phyloP scores from a whole-genome alignment of 2,329 filamentous ascomycete species.

The Leptographium galeiforme region DNA sequence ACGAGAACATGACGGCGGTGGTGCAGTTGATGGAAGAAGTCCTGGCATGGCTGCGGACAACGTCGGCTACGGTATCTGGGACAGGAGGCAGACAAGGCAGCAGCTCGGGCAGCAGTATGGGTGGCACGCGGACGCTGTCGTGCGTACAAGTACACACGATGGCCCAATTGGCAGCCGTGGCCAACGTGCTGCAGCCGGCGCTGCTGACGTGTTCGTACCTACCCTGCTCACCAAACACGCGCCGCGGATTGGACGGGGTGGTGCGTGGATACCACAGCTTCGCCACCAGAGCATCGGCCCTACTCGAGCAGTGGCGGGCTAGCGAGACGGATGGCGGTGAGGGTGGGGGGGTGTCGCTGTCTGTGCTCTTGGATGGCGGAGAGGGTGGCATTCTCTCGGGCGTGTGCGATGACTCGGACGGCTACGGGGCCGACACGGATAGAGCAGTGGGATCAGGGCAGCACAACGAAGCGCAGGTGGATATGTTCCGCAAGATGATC shows the following conservation, averaged over 20 bases:
- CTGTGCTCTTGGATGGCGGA: not conserved
- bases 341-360: too few species aligned
- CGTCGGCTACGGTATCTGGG: not conserved
- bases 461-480: conserved; percentile 16
- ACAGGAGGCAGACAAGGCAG: not conserved
- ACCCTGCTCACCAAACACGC: not conserved
- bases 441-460: not conserved
- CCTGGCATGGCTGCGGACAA: conserved; percentile 12
- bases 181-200: conserved; percentile 9
- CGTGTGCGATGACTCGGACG: not conserved
- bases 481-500: conserved; percentile 28
- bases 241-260: not conserved
- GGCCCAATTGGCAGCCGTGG: conserved; percentile 11
- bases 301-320: not conserved
- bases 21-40: conserved; percentile 19
- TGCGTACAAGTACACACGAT: conserved; percentile 15
- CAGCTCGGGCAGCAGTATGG: not conserved
- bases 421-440: not conserved
- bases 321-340: not conserved
- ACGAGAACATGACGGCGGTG: conserved; percentile 20
- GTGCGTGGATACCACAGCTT: not conserved
- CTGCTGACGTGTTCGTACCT: conserved; percentile 9
- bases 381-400: not conserved
- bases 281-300: not conserved
- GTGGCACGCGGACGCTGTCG: not conserved